Evolutionary conservation across 192 early-diverging fungal genomes (phyloP), one percentile per base, ranked within the genome.

Genomic region (Ambispora gerdemannii): DNA sequence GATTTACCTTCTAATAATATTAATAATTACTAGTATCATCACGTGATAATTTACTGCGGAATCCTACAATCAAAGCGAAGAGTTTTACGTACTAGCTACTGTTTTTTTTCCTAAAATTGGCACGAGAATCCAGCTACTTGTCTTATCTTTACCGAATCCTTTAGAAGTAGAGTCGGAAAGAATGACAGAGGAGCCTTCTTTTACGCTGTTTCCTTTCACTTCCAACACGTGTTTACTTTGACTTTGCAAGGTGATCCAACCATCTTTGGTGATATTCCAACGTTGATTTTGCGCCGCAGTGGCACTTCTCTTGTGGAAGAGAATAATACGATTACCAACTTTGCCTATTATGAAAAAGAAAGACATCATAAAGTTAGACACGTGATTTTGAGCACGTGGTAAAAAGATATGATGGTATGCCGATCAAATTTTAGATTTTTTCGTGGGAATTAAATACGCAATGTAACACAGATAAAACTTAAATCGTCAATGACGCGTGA

Each of bases 201-300:
- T 69, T 7, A 38, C 22, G n/a, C 3, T 24, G 8, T 27, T 1
- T 7, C 66, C 66, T 36, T 69, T 69, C 8, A 69, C 53, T 3
- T 69, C 67, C n/a, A 56, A 50, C 19, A 69, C 52, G 24, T 8
- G n/a, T 55, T 69, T 53, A n/a, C 49, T 3, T 32, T 58, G 31
- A 3, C 35, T 25, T 56, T 69, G 51, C 36, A 69, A 69, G 22
- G 67, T 25, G 50, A 69, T 34, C 22, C 35, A n/a, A 13, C 67
- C 67, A 17, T 69, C 67, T 24, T 69, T 58, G 8, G 52, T 69
- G 10, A 69, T 13, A 47, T 17, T n/a, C 67, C 67, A 69, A 22
- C 53, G 3, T 25, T 69, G 67, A 38, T 69, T 69, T 15, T 55
- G 17, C 25, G 53, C 67, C 25, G 35, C 19, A 56, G 3, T 25